Evolutionary conservation across 2,329 filamentous ascomycete species (phyloP).

Genomic region (Alternaria longipes): DNA sequence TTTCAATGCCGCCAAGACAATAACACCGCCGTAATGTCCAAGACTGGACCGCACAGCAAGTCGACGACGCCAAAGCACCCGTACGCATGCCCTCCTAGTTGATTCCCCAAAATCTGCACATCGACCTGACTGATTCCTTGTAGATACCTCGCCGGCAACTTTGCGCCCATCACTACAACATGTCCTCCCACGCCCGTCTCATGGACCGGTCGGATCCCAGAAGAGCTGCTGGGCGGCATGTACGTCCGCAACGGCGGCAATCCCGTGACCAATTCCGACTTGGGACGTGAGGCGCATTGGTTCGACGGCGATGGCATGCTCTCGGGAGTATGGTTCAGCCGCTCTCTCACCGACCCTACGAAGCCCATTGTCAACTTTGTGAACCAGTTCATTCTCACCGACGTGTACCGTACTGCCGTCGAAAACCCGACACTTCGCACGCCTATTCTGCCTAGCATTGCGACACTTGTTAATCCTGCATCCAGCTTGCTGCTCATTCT

Average conservation of each 20-base stretch:
- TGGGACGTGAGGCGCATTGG: slow-evolving; percentile 73
- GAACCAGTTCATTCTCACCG: slow-evolving; percentile 74
- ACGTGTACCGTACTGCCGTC: slow-evolving; percentile 67
- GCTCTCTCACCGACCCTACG: slow-evolving; percentile 45
- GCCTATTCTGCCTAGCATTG: slow-evolving; percentile 73
- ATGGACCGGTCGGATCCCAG: slow-evolving; percentile 67
- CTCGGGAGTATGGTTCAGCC: slow-evolving; percentile 69
- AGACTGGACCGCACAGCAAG: slow-evolving; percentile 28
- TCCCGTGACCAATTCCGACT: slow-evolving; percentile 68
- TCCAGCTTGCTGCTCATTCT: slow-evolving; percentile 62
- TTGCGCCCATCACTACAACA: slow-evolving; percentile 69
- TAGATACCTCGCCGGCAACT: slow-evolving; percentile 73
- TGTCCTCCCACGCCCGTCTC: slow-evolving; percentile 65
- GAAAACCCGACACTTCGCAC: slow-evolving; percentile 58
- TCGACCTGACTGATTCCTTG: slow-evolving; percentile 9
- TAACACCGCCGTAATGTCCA: slow-evolving; percentile 32
- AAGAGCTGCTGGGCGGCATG: slow-evolving; percentile 73
- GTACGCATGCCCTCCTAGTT: slow-evolving; percentile 35
- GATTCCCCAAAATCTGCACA: background rate
- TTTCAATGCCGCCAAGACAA: slow-evolving; percentile 25
- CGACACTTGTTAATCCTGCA: slow-evolving; percentile 70
- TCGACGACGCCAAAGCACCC: slow-evolving; percentile 49
- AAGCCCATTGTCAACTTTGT: slow-evolving; percentile 69
- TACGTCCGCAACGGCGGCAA: slow-evolving; percentile 79
- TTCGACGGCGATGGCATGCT: slow-evolving; percentile 82